phyloP scores from a whole-genome alignment of 371 early-diverging fungal species.

The Sporodiniella umbellata region DNA sequence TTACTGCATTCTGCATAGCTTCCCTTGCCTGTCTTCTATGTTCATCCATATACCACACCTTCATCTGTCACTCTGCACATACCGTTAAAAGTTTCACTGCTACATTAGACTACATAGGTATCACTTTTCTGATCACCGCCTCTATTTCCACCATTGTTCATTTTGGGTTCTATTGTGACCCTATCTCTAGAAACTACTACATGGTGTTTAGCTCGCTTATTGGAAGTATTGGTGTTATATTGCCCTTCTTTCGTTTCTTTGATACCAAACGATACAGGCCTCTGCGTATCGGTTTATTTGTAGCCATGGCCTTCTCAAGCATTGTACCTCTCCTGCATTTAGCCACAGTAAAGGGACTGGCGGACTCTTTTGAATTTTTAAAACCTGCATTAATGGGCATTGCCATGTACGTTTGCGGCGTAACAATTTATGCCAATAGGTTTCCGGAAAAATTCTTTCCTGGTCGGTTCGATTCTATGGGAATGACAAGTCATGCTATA shows the following conservation, averaged over 20 bases:
- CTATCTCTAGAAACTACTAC: slow-evolving; percentile 32
- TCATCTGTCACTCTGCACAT: slow-evolving; percentile 52
- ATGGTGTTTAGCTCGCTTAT: slow-evolving; percentile 51
- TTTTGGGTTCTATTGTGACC: slow-evolving; percentile 59
- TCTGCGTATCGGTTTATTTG: slow-evolving; percentile 59
- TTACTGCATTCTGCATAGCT: slow-evolving; percentile 48
- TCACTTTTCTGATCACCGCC: slow-evolving; percentile 59
- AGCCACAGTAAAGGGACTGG: slow-evolving; percentile 40
- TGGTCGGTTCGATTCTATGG: slow-evolving; percentile 63
- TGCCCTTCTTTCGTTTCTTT: slow-evolving; percentile 61
- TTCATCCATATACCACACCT: slow-evolving; percentile 61
- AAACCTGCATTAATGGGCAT: slow-evolving; percentile 50
- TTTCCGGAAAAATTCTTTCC: slow-evolving; percentile 69
- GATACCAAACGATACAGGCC: slow-evolving; percentile 49
- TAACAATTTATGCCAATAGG: slow-evolving; percentile 39
- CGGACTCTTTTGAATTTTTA: slow-evolving; percentile 42
- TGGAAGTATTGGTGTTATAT: slow-evolving; percentile 54
- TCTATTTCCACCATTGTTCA: slow-evolving; percentile 51
- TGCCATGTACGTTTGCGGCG: slow-evolving; percentile 54
- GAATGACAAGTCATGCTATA: slow-evolving; percentile 63
- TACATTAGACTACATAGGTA: slow-evolving; percentile 63
- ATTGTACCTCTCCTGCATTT: slow-evolving; percentile 58
- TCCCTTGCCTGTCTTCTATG: slow-evolving; percentile 56
- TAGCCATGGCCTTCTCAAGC: slow-evolving; percentile 62
- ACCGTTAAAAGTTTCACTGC: slow-evolving; percentile 54